A percentile compares a stretch with the other conserved stretches of the same genome.
Evolutionary conservation across 2,329 filamentous ascomycete genomes (phyloP).

Genomic region (Clonostachys rosea): DNA sequence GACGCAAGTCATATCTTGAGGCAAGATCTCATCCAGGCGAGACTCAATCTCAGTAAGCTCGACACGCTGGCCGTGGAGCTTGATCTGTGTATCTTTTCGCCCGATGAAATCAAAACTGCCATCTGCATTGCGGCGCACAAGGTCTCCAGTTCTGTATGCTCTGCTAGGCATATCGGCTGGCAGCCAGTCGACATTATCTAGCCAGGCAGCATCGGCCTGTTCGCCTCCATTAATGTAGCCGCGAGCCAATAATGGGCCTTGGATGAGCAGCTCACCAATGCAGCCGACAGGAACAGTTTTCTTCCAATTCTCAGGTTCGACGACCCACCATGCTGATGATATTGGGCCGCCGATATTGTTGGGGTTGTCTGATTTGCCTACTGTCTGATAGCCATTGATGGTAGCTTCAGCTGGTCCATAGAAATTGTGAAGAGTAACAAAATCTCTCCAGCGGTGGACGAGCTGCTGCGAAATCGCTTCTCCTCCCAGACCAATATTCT

Average conservation of each 20-base stretch:
- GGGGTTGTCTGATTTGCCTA: background rate
- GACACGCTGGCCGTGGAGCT: constrained; percentile 45
- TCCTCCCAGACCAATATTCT: constrained; percentile 11
- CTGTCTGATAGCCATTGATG: background rate
- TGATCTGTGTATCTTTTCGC: constrained; percentile 28
- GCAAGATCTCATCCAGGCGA: background rate
- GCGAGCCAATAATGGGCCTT: constrained; percentile 18
- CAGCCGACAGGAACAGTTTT: constrained; percentile 12
- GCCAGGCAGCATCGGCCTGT: constrained; percentile 1
- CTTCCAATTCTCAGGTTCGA: constrained; percentile 8
- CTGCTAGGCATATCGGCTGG: background rate
- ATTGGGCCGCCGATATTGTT: constrained; percentile 3
- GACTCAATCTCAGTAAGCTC: constrained; percentile 24
- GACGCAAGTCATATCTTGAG: background rate
- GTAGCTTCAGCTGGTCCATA: constrained; percentile 1
- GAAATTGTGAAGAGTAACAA: background rate
- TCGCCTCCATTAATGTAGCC: constrained; percentile 32
- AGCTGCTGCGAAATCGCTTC: constrained; percentile 10
- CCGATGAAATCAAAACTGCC: background rate
- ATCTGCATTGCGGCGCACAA: background rate
- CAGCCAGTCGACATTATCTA: background rate
- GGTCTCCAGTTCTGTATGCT: constrained; percentile 9
- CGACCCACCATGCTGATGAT: constrained; percentile 9
- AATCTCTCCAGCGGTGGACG: background rate
- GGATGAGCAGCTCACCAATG: constrained; percentile 23